phyloP scores from a whole-genome alignment of 2,329 filamentous ascomycete genomes.

The Aspergillus spinulosporus region DNA sequence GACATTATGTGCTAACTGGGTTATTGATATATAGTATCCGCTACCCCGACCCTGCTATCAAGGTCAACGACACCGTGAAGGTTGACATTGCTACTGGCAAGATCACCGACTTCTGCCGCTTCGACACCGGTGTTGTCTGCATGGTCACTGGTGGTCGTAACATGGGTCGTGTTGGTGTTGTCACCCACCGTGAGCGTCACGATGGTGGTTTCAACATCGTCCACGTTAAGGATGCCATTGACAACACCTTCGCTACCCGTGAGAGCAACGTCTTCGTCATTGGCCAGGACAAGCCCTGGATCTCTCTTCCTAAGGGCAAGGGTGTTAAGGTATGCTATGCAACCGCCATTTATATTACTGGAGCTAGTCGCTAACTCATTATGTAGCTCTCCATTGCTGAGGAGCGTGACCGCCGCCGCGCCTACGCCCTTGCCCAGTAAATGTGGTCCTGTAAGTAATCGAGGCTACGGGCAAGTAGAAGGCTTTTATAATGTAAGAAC shows the following conservation, averaged over 20 bases:
- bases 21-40: constrained; percentile 70
- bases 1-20: constrained; percentile 36
- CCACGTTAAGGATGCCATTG: constrained; percentile 99
- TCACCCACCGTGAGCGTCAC: constrained; percentile 99
- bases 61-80: constrained; percentile 99
- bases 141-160: constrained; percentile 99
- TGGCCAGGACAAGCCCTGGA: constrained; percentile 97
- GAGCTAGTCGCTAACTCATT: constrained; percentile 23
- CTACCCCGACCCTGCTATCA: constrained; percentile 97
- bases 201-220: constrained; percentile 99
- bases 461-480: constrained; percentile 25
- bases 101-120: constrained; percentile 97
- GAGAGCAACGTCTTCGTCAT: constrained; percentile 99
- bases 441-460: constrained; percentile 30
- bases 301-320: constrained; percentile 99
- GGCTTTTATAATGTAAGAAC: constrained; percentile 21
- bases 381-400: constrained; percentile 86
- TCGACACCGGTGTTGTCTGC: constrained; percentile 96
- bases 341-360: neutral
- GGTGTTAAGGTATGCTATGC: constrained; percentile 75
- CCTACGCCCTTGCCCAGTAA: constrained; percentile 59
- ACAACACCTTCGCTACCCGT: constrained; percentile 99
- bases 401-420: constrained; percentile 97
- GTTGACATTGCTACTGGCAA: constrained; percentile 96
- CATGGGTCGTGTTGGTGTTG: constrained; percentile 99